These are phyloP conservation scores for Mucor lusitanicus DNA, from an alignment of 371 early-diverging fungal species.

Conservation along the genomic window DNA sequence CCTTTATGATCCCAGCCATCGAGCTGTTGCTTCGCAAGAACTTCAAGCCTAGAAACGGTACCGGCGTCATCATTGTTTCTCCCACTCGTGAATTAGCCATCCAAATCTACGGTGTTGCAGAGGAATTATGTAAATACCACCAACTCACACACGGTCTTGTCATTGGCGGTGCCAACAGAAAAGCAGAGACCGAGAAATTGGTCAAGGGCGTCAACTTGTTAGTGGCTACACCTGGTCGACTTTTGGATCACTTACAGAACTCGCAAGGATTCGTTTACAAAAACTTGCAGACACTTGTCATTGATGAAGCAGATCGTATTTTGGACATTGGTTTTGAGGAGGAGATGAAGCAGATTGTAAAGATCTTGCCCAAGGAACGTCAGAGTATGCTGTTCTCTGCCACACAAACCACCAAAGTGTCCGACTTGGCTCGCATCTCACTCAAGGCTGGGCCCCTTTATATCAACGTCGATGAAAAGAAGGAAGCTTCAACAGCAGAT, in stretches of 20 bases:
- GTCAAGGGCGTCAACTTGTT: constrained; percentile 92
- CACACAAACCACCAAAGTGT: constrained; percentile 97
- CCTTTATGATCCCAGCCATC: constrained; percentile 97
- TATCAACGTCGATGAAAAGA: constrained; percentile 94
- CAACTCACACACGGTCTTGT: constrained; percentile 89
- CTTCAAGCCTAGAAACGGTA: constrained; percentile 95
- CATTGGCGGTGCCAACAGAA: constrained; percentile 96
- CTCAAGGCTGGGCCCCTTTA: constrained; percentile 91
- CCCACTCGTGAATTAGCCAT: constrained; percentile 99
- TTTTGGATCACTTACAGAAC: constrained; percentile 97
- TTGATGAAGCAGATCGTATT: constrained; percentile 99
- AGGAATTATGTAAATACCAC: constrained; percentile 90
- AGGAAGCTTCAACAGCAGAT: constrained; percentile 90
- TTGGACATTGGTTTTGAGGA: constrained; percentile 98
- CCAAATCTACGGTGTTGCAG: constrained; percentile 98
- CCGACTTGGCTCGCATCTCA: constrained; percentile 94
- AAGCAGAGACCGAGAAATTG: constrained; percentile 94
- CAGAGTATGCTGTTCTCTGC: constrained; percentile 98
- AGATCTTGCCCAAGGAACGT: constrained; percentile 81
- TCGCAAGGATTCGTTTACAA: constrained; percentile 91
- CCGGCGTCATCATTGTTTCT: constrained; percentile 95
- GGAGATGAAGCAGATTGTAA: constrained; percentile 97
- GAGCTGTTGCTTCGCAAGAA: constrained; percentile 84
- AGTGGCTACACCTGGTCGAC: constrained; percentile 98
- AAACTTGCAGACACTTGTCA: constrained; percentile 88